Evolutionary conservation across 192 early-diverging fungal species (phyloP), one percentile per base, ranked within the genome.

Genomic region (Coemansia sp.): DNA sequence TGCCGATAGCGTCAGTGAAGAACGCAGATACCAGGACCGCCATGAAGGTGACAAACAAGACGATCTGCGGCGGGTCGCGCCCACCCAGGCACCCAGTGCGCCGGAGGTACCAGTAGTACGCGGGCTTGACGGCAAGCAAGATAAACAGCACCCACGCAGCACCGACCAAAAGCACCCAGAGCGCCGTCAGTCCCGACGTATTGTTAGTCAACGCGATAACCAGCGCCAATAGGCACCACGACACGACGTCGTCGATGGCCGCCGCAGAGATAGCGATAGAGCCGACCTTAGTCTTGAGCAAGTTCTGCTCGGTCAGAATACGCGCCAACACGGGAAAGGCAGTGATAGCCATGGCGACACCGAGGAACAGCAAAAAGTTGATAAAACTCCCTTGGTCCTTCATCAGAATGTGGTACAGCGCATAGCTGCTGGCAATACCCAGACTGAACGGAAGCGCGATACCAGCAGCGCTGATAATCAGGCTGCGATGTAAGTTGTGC

Each of bases 281-380:
- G 11, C 95, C 97, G 9, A 96, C 93, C 7, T 80, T 81, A 29
- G 94, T 93, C 4, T 83, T 80, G 37, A 97, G 76, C 35, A 98
- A 71, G 68, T 95, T 94, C 38, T 89, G 84, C 76, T 97, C 95
- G 0, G 93, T 89, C 61, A 98, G 74, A 56, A 98, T 96, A 66
- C 97, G 95, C 0, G 93, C 96, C 32, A 98, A 85, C 1, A 98
- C 96, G 0, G 96, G 96, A 64, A 96, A 98, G 1, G 95, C 95
- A 0, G 95, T 98, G 67, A 96, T 94, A 35, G 91, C 82, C 90
- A 96, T 94, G 49, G 93, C 92, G 7, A 97, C 95, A 44, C 94
- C 94, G 24, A 86, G 80, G 75, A 95, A 97, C 58, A 95, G 86
- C 20, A 98, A 53, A 70, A 95, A 96, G 18, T 82, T 89, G 15